These are phyloP conservation scores for Paraurostyla sp. DNA, from an alignment of 73 alveolate species.

Conservation along the genomic window DNA sequence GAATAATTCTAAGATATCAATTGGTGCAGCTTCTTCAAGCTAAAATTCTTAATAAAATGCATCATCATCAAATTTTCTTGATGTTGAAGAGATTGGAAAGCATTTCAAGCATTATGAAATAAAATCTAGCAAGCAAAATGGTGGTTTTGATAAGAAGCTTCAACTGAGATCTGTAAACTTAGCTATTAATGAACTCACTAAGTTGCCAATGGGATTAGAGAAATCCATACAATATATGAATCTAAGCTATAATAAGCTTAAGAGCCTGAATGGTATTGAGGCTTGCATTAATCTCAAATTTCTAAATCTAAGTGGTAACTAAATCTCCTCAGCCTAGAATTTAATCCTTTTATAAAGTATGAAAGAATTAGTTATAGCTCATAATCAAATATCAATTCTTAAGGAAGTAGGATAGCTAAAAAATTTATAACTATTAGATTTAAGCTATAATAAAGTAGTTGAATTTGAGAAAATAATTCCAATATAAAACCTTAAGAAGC, in stretches of 20 bases:
- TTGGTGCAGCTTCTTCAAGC: neutral
- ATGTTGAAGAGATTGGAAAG: neutral
- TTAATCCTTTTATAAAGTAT: neutral
- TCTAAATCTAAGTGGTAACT: neutral
- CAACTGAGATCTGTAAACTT: constrained; percentile 36
- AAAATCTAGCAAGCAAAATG: neutral
- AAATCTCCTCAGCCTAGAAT: neutral
- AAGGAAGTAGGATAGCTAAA: constrained; percentile 27
- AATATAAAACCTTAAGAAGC: neutral
- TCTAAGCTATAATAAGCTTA: constrained; percentile 9
- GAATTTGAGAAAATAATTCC: constrained; percentile 27
- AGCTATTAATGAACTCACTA: neutral
- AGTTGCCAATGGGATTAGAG: constrained; percentile 17
- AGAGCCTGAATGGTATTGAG: constrained; percentile 20
- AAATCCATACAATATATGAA: constrained; percentile 1
- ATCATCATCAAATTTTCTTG: neutral
- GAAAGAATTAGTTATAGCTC: neutral
- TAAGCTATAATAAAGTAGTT: constrained; percentile 4
- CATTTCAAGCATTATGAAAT: constrained; percentile 19
- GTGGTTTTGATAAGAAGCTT: neutral
- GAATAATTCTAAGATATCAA: neutral
- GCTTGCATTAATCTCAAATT: constrained; percentile 41
- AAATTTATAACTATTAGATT: constrained; percentile 22
- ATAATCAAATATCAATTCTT: neutral
- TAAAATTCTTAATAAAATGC: neutral